Percentiles rank a stretch among this genome's conserved stretches.
These are phyloP conservation scores for Ogataea dorogensis DNA, from an alignment of 805 yeast genomes.

Conservation along the genomic window DNA sequence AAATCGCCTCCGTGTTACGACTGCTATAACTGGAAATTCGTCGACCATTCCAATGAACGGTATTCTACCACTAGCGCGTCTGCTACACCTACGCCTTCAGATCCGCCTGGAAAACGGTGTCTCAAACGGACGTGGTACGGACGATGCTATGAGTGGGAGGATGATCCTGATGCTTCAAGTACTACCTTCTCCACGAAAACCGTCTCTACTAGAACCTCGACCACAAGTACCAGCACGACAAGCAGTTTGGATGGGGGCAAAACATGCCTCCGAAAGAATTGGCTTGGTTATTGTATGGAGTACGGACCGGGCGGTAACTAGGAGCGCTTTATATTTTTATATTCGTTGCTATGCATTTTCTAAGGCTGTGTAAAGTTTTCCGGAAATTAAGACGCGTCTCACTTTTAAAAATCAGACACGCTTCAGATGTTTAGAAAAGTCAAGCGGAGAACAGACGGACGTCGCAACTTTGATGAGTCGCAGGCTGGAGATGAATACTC, in stretches of 20 bases:
- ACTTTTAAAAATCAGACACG: conserved; percentile 5
- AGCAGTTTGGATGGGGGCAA: conserved; percentile 5
- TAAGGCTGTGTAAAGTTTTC: conserved; percentile 3
- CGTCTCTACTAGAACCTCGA: conserved; percentile 5
- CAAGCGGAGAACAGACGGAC: conserved; percentile 72
- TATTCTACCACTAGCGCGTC: conserved; percentile 31
- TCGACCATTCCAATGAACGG: conserved; percentile 43
- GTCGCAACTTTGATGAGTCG: conserved; percentile 54
- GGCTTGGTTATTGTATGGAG: conserved; percentile 24
- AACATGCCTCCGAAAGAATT: conserved; percentile 19
- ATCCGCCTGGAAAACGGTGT: conserved; percentile 43
- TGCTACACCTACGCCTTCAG: conserved; percentile 23
- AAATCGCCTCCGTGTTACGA: conserved; percentile 84
- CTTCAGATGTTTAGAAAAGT: conserved; percentile 62
- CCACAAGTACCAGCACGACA: conserved; percentile 3
- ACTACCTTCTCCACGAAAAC: conserved; percentile 14
- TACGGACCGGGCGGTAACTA: conserved; percentile 14
- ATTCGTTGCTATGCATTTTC: too few relatives aligned
- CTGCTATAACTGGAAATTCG: conserved; percentile 85
- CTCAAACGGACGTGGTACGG: conserved; percentile 67
- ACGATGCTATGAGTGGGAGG: conserved; percentile 36
- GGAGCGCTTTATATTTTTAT: conserved; percentile 1
- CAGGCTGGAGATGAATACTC: conserved; percentile 32
- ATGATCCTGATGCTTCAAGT: conserved; percentile 23
- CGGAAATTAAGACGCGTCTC: conserved; percentile 5